Evolutionary conservation across 352 stramenopile genomes (phyloP).

Genomic region (Aphanomyces invadans): DNA sequence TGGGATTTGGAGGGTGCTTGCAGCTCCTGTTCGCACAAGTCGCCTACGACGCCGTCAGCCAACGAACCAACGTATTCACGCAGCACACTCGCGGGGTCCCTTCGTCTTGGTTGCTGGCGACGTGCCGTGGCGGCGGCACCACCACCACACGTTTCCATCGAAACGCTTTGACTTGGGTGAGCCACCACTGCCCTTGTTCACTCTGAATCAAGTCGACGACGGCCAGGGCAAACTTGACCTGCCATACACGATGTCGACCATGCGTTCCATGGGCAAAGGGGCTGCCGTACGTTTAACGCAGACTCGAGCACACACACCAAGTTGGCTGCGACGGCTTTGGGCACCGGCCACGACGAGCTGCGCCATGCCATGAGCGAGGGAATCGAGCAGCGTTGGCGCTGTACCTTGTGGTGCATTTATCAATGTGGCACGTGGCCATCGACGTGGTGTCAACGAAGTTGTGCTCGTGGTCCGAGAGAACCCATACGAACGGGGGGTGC

Average conservation of each 20-base stretch:
- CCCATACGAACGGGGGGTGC: not conserved
- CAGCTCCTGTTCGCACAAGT: not conserved
- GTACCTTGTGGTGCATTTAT: slow-evolving; percentile 11
- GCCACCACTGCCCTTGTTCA: slow-evolving; percentile 42
- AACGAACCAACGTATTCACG: no score
- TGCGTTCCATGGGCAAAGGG: no score
- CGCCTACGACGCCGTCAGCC: not conserved
- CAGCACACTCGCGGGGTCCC: no score
- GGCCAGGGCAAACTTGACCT: slow-evolving; percentile 38
- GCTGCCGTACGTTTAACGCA: not conserved
- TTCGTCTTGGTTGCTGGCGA: not conserved
- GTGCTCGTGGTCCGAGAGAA: slow-evolving; percentile 9
- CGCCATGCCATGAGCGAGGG: no score
- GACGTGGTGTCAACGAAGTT: not conserved
- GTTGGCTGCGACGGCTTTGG: not conserved
- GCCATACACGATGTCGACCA: no score
- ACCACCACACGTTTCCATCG: not conserved
- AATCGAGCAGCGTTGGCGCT: no score
- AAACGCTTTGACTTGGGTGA: slow-evolving; percentile 68
- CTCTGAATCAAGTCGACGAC: slow-evolving; percentile 56
- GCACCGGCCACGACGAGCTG: slow-evolving; percentile 16
- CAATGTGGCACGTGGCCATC: not conserved
- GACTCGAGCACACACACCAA: not conserved
- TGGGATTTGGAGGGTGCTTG: not conserved
- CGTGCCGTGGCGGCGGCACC: not conserved